Evolutionary conservation across 768 basidiomycete genomes (phyloP), one percentile per base, ranked within the genome.

Genomic region (Mycena filopes): DNA sequence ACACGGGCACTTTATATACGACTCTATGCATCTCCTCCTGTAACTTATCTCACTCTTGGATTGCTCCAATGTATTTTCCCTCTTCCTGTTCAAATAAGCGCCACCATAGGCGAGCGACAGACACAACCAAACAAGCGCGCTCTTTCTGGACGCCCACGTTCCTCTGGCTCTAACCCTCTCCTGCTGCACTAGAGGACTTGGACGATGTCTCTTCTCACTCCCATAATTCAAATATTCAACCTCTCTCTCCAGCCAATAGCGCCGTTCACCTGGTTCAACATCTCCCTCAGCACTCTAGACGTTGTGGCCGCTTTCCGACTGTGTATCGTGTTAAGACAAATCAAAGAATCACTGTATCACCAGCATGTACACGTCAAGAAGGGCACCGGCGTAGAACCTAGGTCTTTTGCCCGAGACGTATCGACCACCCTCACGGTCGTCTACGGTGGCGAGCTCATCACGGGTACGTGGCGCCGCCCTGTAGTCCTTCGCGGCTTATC

Each of bases 401-500:
- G 78, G 18, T 89, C 90, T 4, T 88, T 91, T 65, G 80, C 83
- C 38, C 85, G 87, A 70, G 87, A 86, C 68, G 73, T 84, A 20
- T 74, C 83, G 6, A 83, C 89, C 0, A 88, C 88, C 3, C 77
- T 91, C 33, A 77, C 87, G 16, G 87, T 94, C 29, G 91, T 93
- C 1, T 93, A 88, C 71, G 92, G 92, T 11, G 93, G 93, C n/a
- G 91, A 94, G 76, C 87, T 87, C 2, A 78, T 92, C 50, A 82
- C 82, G 57, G 85, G 92, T 91, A 71, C 59, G 86, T 76, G 60
- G 28, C 54, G 43, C 49, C 53, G 46, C 28, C 40, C 46, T 46
- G 36, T 20, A 36, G 51, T 68, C 23, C 51, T 49, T 63, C 55
- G 43, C 48, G 29, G 50, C 61, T 48, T 28, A 63, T 45, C 21